Percentiles rank a stretch among this genome's conserved stretches.
phyloP scores from a whole-genome alignment of 257 asterid genomes.

The Solanum chmielewskii region DNA sequence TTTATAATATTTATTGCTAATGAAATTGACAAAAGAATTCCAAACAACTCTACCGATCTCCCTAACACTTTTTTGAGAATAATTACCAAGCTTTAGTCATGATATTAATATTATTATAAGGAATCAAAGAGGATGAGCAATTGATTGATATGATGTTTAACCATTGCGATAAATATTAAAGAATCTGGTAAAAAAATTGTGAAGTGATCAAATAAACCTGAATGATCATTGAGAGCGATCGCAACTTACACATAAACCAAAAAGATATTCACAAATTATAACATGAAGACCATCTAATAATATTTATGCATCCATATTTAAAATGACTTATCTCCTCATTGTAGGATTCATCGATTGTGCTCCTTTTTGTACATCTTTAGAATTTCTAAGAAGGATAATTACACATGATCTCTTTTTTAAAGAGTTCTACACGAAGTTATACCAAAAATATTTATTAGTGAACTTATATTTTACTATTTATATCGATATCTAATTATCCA shows the following conservation, averaged over 20 bases:
- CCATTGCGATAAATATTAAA: too few relatives aligned
- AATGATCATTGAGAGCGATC: background rate
- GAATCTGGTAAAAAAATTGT: too few relatives aligned
- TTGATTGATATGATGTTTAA: conserved; percentile 3
- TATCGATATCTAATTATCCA: too few relatives aligned
- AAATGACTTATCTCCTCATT: conserved; percentile 38
- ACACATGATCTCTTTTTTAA: conserved; percentile 74
- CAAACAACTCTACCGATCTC: background rate
- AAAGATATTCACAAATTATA: background rate
- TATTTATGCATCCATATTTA: background rate
- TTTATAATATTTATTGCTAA: background rate
- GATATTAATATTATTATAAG: background rate
- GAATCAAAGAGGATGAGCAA: background rate
- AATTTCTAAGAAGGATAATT: conserved; percentile 80
- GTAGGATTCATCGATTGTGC: conserved; percentile 74
- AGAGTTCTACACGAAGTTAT: conserved; percentile 47
- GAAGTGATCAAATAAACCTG: too few relatives aligned
- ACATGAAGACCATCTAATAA: background rate
- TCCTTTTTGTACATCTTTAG: conserved; percentile 87
- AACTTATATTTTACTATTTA: too few relatives aligned
- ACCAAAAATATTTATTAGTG: background rate
- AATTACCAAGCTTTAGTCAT: background rate
- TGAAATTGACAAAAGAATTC: background rate
- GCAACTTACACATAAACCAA: conserved; percentile 44
- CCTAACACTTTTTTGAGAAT: background rate